Evolutionary conservation across 2,329 filamentous ascomycete species (phyloP).

Genomic region (Fusarium pseudocircinatum): DNA sequence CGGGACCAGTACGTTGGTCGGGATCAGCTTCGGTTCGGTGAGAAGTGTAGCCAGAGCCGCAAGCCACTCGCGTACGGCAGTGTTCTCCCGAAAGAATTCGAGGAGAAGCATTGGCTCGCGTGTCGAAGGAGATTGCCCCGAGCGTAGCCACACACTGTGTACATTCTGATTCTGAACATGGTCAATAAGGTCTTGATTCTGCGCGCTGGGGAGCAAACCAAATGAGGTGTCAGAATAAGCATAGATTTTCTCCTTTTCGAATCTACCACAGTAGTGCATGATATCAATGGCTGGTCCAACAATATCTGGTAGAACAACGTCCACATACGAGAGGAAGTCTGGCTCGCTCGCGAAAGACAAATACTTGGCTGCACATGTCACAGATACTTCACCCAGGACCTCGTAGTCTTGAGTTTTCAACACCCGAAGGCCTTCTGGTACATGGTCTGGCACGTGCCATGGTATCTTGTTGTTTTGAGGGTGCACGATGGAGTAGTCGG

Average conservation of each 20-base stretch:
- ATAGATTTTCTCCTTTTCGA: background rate
- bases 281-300: background rate
- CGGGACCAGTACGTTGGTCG: too few relatives aligned
- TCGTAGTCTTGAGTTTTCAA: background rate
- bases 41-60: accelerated
- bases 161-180: background rate
- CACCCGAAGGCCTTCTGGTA: background rate
- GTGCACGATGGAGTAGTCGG: background rate
- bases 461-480: accelerated
- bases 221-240: background rate
- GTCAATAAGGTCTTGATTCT: background rate
- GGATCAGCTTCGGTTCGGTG: background rate
- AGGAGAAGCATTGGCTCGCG: too few relatives aligned
- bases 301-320: background rate
- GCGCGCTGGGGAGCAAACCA: accelerated
- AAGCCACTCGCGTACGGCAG: accelerated
- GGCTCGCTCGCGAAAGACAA: background rate
- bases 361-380: background rate
- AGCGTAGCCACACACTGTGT: too few relatives aligned
- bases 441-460: too few relatives aligned
- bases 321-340: background rate
- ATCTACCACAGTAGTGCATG: accelerated
- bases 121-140: too few relatives aligned
- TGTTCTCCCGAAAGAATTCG: accelerated
- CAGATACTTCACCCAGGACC: background rate